These are phyloP conservation scores for Gyromitra esculenta DNA, from an alignment of 2,329 filamentous ascomycete species.

Conservation along the genomic window DNA sequence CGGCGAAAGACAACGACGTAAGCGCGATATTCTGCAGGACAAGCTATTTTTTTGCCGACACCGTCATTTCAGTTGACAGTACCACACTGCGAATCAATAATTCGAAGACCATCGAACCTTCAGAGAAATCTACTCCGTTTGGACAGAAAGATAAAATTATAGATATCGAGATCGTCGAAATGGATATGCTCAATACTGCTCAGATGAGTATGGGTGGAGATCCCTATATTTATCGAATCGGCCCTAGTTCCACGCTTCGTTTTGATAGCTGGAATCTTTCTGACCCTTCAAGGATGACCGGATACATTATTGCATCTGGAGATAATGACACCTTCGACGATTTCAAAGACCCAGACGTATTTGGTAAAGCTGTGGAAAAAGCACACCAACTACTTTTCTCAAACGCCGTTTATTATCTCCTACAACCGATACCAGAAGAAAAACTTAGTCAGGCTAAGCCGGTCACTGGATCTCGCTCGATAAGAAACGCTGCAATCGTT, in stretches of 20 bases:
- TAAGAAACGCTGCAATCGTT: constrained; percentile 59
- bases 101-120: constrained; percentile 1
- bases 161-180: constrained; percentile 20
- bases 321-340: constrained; percentile 19
- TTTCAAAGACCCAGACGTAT: constrained; percentile 31
- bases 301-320: constrained; percentile 51
- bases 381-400: constrained; percentile 50
- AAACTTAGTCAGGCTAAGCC: not conserved
- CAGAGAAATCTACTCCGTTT: not conserved
- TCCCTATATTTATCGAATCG: constrained; percentile 13
- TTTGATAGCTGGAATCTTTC: constrained; percentile 20
- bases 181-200: constrained; percentile 18
- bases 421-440: constrained; percentile 6
- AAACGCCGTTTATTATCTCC: constrained; percentile 37
- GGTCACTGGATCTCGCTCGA: constrained; percentile 52
- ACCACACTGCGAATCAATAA: constrained; percentile 33
- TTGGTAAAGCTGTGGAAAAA: constrained; percentile 34
- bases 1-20: constrained; percentile 16
- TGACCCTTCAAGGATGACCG: constrained; percentile 24
- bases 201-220: constrained; percentile 18
- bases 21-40: constrained; percentile 49
- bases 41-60: constrained; percentile 37
- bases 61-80: constrained; percentile 48
- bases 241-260: constrained; percentile 15
- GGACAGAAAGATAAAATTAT: constrained; percentile 18